Evolutionary conservation across 2,329 filamentous ascomycete genomes (phyloP), one percentile per base, ranked within the genome.

Genomic region (Penicillium rolfsii): DNA sequence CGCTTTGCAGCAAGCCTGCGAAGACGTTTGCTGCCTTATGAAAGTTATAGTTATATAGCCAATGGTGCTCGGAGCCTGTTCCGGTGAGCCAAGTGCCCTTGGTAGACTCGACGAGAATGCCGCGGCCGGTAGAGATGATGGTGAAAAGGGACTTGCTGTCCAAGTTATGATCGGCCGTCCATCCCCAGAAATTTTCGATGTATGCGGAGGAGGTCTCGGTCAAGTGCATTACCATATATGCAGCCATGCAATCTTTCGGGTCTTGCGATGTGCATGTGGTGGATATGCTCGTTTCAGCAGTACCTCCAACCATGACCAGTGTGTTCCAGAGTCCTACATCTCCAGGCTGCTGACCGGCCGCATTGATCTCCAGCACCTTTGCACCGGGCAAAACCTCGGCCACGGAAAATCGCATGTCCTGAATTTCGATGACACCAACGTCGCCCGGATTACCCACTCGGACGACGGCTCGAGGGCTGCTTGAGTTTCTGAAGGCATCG

Each of bases 181-280:
- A 83, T 3, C 77, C 71, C 81, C 81, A 81, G 58, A 81, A 74
- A 65, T 86, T 85, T 68, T 87, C 84, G 45, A 85, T 76, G 63
- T 86, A 86, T 3, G 79, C 80, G 1, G 81, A 80, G 0, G 80
- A 78, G 0, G 71, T 74, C 12, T 74, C 60, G 0, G 81, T 81
- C 19, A 87, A 73, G 65, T 87, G 84, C 52, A 87, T 74, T 56
- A 84, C 71, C 36, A 80, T 72, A 57, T 79, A 83, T 0, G 82
- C 81, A 1, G 80, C 83, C 69, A 80, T 82, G 71, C 83, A 84
- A 41, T 73, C 63, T 35, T 69, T 71, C 0, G 78, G 72, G 53
- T 76, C 67, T 53, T 69, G 68, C 5, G 64, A 69, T 1, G 67
- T 70, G 61, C 82, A 83, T 4, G 68, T 68, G 14, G 70, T 75